Conservation (phyloP, 495 filamentous ascomycete genomes). For the Penicillium ochrochloron region DNA sequence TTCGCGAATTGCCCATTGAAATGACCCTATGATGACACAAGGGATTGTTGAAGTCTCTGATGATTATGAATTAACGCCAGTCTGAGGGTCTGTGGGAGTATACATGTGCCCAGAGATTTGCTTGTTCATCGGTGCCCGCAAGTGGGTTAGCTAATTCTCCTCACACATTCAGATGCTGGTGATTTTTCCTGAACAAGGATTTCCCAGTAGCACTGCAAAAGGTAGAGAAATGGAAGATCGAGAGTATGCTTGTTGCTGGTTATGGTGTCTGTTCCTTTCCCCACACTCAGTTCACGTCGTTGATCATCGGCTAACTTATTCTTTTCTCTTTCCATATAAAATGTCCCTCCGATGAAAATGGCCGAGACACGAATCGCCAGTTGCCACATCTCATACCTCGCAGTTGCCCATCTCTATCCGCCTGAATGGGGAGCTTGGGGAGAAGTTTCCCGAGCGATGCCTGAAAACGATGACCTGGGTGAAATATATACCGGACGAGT, state of each 20-base stretch:
- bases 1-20: no score
- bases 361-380: neutral
- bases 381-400: neutral
- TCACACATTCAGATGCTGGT: no score
- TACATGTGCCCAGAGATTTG: slow-evolving; percentile 21
- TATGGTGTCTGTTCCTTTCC: neutral
- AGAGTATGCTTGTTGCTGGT: no score
- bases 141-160: no score
- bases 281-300: neutral
- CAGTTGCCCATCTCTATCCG: neutral
- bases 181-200: no score
- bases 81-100: neutral
- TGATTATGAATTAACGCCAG: neutral
- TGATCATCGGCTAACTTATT: neutral
- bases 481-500: neutral
- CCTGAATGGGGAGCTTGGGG: neutral
- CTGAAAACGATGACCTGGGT: neutral
- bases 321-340: neutral
- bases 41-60: neutral
- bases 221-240: no score
- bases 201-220: no score
- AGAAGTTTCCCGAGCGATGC: no score
- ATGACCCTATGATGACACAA: neutral
- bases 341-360: no score
- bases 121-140: slow-evolving; percentile 24